Conservation (phyloP, 495 filamentous ascomycete species). For the Pseudevernia furfuracea region DNA sequence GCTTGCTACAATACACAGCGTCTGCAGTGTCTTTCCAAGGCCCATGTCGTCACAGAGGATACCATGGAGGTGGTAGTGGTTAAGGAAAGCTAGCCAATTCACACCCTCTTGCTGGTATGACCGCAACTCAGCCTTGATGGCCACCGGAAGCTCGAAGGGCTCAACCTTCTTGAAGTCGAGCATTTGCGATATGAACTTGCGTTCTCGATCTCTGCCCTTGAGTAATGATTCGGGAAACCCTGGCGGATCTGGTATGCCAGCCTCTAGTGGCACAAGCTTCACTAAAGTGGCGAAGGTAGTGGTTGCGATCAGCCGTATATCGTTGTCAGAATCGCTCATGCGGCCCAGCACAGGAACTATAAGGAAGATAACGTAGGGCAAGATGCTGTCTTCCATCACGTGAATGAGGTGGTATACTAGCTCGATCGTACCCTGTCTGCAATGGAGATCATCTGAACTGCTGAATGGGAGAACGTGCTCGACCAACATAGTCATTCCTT, state of each 20-base stretch:
- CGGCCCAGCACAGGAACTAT: conserved; percentile 95
- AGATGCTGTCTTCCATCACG: conserved; percentile 93
- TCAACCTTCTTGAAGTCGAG: conserved; percentile 94
- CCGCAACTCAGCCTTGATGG: conserved; percentile 90
- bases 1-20: conserved; percentile 93
- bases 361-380: conserved; percentile 97
- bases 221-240: conserved; percentile 83
- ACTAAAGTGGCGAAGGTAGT: conserved; percentile 96
- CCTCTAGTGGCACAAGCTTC: conserved; percentile 97
- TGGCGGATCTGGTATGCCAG: conserved; percentile 92
- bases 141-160: conserved; percentile 83
- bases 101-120: conserved; percentile 98
- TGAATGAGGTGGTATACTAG: conserved; percentile 91
- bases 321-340: conserved; percentile 98
- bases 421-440: conserved; percentile 89
- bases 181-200: conserved; percentile 95
- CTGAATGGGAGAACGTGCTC: conserved; percentile 87
- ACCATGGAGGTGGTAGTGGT: conserved; percentile 93
- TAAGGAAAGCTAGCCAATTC: conserved; percentile 97
- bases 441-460: conserved; percentile 76
- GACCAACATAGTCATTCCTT: conserved; percentile 92
- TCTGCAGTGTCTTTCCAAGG: conserved; percentile 94
- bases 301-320: conserved; percentile 87
- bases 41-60: conserved; percentile 99
- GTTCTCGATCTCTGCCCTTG: conserved; percentile 80